A percentile compares a stretch with the other conserved stretches of the same genome.
These are phyloP conservation scores for Babesia gibsoni DNA, from an alignment of 169 alveolate species.

Conservation along the genomic window DNA sequence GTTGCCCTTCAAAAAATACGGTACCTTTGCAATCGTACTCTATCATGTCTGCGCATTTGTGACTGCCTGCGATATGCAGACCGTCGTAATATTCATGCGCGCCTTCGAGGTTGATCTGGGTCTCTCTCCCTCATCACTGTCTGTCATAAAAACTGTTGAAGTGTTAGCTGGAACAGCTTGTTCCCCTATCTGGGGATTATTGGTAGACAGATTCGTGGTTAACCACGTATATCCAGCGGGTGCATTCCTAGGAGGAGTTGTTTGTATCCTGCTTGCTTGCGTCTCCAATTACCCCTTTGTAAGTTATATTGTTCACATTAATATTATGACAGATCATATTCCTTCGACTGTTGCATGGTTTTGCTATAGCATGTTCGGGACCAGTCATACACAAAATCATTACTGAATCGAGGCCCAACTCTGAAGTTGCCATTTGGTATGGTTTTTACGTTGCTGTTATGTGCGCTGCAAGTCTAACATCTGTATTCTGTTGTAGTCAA, in stretches of 20 bases:
- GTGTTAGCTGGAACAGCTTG: conserved; percentile 79
- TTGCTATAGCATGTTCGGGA: conserved; percentile 35
- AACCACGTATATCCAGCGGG: conserved; percentile 82
- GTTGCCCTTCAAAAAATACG: too few species aligned
- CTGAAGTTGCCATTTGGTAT: neutral
- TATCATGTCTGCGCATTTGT: conserved; percentile 5
- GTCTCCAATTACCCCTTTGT: conserved; percentile 24
- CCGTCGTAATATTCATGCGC: conserved; percentile 57
- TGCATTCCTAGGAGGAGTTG: conserved; percentile 80
- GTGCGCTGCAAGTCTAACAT: conserved; percentile 26
- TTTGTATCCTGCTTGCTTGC: conserved; percentile 73
- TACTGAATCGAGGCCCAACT: neutral
- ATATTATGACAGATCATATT: conserved; percentile 14
- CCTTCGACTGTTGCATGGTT: conserved; percentile 50
- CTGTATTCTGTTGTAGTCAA: conserved; percentile 6
- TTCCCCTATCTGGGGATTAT: conserved; percentile 88
- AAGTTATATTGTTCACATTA: neutral
- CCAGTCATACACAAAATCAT: conserved; percentile 46
- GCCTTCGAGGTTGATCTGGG: conserved; percentile 84
- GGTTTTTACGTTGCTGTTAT: conserved; percentile 23
- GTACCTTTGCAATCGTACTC: neutral
- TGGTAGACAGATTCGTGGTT: conserved; percentile 82
- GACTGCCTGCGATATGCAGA: conserved; percentile 13
- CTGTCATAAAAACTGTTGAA: conserved; percentile 80
- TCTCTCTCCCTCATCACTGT: conserved; percentile 77